Evolutionary conservation across 176 grass and related monocot genomes (phyloP), one percentile per base, ranked within the genome.

Genomic region (Oryza australiensis): DNA sequence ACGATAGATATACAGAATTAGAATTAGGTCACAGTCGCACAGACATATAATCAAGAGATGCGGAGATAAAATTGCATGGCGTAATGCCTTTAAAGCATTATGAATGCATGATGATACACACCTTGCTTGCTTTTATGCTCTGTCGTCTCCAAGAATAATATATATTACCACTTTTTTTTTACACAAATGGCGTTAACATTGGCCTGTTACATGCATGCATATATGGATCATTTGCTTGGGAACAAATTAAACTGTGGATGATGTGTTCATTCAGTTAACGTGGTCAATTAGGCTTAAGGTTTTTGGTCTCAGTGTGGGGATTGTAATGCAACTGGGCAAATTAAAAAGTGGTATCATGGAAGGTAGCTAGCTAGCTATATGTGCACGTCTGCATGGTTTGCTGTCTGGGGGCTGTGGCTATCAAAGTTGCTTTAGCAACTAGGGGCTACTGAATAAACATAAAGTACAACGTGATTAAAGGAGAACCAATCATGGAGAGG

Each of bases 1-100:
- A 43, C 12, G 80, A 88, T 73, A 83, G 70, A 43, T 68, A 55
- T n/a, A 60, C 9, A 10, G 68, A 83, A 83, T 59, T 73, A 26
- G 67, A 88, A 73, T 72, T 66, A 5, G 13, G 51, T 35, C 55
- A 59, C 53, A 51, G 43, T 46, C 13, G 43, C 76, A 14, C 12
- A 35, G 70, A 64, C 9, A 72, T 26, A 68, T 62, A 74, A 62
- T 27, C 62, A 79, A 26, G 46, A 83, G 74, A 83, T 78, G 59
- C 26, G 13, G 14, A 16, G 18, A 33, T 69, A 83, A 45, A 73
- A 33, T 78, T 37, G 23, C 69, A 72, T 40, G 51, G 34, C 53
- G 63, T 51, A 43, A 76, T 41, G 45, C 34, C 73, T 62, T 70
- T 45, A 60, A 62, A 68, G 32, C 41, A 43, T 43, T 43, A 49